A percentile compares a stretch with the other conserved stretches of the same genome.
These are phyloP conservation scores for Nicotiana knightiana DNA, from an alignment of 257 asterid species.

Conservation along the genomic window DNA sequence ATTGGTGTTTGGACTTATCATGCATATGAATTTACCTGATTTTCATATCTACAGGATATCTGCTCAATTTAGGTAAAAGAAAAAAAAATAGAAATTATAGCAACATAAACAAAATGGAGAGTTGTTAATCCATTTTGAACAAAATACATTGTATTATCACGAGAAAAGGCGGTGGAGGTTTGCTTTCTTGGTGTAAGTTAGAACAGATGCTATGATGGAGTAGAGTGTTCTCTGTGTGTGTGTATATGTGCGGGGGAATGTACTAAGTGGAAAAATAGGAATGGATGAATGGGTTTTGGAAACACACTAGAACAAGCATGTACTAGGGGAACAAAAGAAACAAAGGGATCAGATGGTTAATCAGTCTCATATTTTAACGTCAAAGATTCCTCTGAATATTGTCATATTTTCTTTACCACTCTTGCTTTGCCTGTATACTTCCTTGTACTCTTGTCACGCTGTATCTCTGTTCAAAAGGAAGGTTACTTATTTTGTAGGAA, in stretches of 20 bases:
- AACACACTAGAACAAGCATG: not conserved
- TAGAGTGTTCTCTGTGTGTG: not conserved
- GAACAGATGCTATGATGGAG: not conserved
- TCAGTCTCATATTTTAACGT: not conserved
- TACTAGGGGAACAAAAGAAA: not conserved
- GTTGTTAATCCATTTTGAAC: not conserved
- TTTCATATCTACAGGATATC: not conserved
- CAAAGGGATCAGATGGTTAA: not conserved
- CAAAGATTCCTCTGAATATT: not conserved
- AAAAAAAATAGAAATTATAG: not conserved
- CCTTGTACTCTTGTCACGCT: not conserved
- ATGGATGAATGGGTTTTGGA: too few species aligned
- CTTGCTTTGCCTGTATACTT: not conserved
- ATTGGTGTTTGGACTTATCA: not conserved
- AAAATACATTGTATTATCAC: not conserved
- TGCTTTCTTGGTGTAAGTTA: not conserved
- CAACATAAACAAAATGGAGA: not conserved
- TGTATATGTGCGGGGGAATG: not conserved
- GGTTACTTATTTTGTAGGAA: not conserved
- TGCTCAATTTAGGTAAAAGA: not conserved
- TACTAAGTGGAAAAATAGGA: not conserved
- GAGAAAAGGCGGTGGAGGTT: not conserved
- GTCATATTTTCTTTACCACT: not conserved
- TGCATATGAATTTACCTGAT: not conserved
- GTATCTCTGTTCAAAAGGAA: not conserved